Conservation (phyloP, 1,139 yeast genomes). For the Arxiozyma slooffiae region DNA sequence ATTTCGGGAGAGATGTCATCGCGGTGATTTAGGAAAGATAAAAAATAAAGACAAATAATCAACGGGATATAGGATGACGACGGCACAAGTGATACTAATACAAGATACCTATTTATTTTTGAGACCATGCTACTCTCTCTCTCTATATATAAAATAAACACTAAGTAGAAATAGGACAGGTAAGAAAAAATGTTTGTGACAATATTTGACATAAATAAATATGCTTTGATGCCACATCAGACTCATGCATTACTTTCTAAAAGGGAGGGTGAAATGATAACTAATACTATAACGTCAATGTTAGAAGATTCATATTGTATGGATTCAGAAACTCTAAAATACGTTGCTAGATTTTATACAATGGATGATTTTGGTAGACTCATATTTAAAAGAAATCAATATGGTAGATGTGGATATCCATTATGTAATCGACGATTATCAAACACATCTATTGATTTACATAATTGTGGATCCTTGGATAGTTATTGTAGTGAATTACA, state of each 20-base stretch:
- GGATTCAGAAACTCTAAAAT: constrained; percentile 10
- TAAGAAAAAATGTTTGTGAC: constrained; percentile 5
- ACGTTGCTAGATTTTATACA: constrained; percentile 7
- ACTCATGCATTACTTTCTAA: constrained; percentile 6
- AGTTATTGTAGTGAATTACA: constrained; percentile 71
- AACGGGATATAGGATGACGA: neutral
- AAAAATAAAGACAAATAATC: neutral
- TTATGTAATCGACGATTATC: constrained; percentile 5
- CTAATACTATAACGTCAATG: constrained; percentile 3
- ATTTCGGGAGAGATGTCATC: neutral
- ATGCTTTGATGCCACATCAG: constrained; percentile 7
- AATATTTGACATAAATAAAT: constrained; percentile 5
- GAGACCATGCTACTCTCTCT: too few relatives aligned
- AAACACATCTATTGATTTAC: neutral
- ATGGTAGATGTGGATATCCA: constrained; percentile 13
- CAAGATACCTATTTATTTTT: neutral
- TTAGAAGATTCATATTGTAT: constrained; percentile 8
- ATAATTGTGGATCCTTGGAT: constrained; percentile 28
- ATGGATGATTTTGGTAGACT: constrained; percentile 5
- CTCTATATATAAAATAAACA: too few relatives aligned
- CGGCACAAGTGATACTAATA: neutral
- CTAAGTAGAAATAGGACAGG: too few relatives aligned
- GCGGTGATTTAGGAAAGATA: neutral
- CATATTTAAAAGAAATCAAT: constrained; percentile 4
- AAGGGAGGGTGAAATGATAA: constrained; percentile 8